phyloP scores from a whole-genome alignment of 1,284 basidiomycete genomes.

The Neonothopanus nambi region DNA sequence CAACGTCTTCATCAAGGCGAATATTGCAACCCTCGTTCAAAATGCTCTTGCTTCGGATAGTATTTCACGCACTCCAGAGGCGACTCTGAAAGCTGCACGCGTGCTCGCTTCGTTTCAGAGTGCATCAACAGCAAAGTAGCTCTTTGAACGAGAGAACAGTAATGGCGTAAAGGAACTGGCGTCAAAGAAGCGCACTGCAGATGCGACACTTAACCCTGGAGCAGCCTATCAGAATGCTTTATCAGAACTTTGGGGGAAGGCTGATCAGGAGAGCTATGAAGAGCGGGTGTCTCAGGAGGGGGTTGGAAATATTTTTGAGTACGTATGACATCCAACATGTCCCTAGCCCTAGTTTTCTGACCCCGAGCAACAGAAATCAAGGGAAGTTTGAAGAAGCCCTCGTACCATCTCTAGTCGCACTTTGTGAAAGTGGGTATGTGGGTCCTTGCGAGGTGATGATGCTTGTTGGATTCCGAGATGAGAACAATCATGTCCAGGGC shows the following conservation, averaged over 20 bases:
- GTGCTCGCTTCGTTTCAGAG: background rate
- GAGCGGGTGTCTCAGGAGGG: too few species aligned
- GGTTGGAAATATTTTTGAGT: too few species aligned
- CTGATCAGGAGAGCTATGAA: background rate
- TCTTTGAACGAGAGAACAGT: background rate
- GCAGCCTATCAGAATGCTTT: background rate
- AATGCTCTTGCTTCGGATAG: background rate
- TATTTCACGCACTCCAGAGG: background rate
- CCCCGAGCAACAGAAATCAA: conserved; percentile 1
- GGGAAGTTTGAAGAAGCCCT: background rate
- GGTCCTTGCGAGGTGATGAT: background rate
- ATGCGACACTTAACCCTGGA: background rate
- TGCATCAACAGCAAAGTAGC: background rate
- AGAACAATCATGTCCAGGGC: background rate
- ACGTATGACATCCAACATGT: too few species aligned
- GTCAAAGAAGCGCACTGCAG: background rate
- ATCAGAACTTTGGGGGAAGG: background rate
- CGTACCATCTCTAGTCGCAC: background rate
- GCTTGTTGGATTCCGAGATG: background rate
- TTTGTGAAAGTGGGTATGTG: background rate
- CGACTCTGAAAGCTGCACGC: background rate
- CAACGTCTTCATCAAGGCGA: background rate
- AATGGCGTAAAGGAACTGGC: background rate
- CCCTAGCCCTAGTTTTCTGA: too few species aligned
- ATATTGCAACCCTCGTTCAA: background rate